Percentiles rank a stretch among this genome's conserved stretches.
Evolutionary conservation across 148 eudicot genomes (phyloP).

Genomic region (Vaccinium corymbosum): DNA sequence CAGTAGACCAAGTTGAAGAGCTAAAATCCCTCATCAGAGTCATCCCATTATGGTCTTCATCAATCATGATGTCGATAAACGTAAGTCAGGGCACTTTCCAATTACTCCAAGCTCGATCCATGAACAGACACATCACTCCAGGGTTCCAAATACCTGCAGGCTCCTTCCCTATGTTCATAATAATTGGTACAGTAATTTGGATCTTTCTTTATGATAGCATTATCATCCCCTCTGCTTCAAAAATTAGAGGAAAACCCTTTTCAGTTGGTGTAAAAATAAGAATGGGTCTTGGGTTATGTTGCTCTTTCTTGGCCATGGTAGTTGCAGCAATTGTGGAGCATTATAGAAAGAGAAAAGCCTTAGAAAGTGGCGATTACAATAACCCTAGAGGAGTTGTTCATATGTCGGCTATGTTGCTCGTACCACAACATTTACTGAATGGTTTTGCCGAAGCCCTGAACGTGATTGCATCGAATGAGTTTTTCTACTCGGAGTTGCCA

Average conservation of each 20-base stretch:
- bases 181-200: slow-evolving; percentile 58
- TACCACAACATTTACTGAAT: slow-evolving; percentile 39
- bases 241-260: slow-evolving; percentile 46
- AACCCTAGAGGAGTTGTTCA: slow-evolving; percentile 30
- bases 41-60: not conserved
- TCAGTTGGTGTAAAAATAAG: slow-evolving; percentile 48
- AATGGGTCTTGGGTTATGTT: slow-evolving; percentile 74
- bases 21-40: slow-evolving; percentile 2
- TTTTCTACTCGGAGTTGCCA: slow-evolving; percentile 76
- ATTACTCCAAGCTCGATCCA: slow-evolving; percentile 1
- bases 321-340: slow-evolving; percentile 40
- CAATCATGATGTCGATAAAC: not conserved
- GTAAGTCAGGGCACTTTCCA: slow-evolving; percentile 2
- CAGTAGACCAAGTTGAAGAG: slow-evolving; percentile 6
- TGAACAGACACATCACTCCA: slow-evolving; percentile 26
- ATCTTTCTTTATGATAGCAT: slow-evolving; percentile 65
- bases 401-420: slow-evolving; percentile 81
- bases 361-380: slow-evolving; percentile 35
- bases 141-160: slow-evolving; percentile 72
- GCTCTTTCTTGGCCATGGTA: slow-evolving; percentile 9
- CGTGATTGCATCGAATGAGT: slow-evolving; percentile 30
- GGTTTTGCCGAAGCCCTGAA: slow-evolving; percentile 68
- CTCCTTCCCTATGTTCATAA: slow-evolving; percentile 54
- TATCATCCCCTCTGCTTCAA: slow-evolving; percentile 69
- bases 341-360: slow-evolving; percentile 44